phyloP scores from a whole-genome alignment of 139 green algal genomes.

The Tetradesmus lagerheimii region DNA sequence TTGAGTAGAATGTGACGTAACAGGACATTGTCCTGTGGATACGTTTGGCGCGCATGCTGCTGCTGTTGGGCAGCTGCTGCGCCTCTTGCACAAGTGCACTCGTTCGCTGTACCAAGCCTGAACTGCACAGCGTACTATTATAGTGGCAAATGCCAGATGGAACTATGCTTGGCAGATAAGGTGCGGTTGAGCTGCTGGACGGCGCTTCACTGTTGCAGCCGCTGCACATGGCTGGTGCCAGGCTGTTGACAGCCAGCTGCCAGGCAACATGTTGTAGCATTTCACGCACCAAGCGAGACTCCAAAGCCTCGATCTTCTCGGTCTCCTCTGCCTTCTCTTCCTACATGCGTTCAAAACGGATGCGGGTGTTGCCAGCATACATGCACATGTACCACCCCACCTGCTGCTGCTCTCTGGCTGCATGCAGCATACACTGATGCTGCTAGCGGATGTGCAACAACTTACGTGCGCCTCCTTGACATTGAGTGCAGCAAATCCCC shows the following conservation, averaged over 20 bases:
- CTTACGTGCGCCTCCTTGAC: background rate
- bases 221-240: background rate
- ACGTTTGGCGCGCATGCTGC: too few relatives aligned
- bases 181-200: background rate
- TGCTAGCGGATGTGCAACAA: background rate
- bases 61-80: too few relatives aligned
- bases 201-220: background rate
- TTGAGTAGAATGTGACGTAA: too few relatives aligned
- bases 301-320: conserved; percentile 22
- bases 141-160: too few relatives aligned
- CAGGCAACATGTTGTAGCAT: background rate
- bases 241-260: background rate
- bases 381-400: background rate
- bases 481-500: conserved; percentile 21
- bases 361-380: background rate
- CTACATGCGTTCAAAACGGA: background rate
- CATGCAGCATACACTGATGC: background rate
- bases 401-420: background rate
- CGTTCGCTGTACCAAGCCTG: too few relatives aligned
- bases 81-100: too few relatives aligned
- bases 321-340: background rate
- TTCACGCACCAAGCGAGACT: conserved; percentile 10
- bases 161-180: too few relatives aligned
- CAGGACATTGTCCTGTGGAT: too few relatives aligned
- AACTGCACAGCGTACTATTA: too few relatives aligned